Percentiles rank a stretch among this genome's conserved stretches.
These are phyloP conservation scores for Paraphaeosphaeria minitans DNA, from an alignment of 2,329 filamentous ascomycete species.

Conservation along the genomic window DNA sequence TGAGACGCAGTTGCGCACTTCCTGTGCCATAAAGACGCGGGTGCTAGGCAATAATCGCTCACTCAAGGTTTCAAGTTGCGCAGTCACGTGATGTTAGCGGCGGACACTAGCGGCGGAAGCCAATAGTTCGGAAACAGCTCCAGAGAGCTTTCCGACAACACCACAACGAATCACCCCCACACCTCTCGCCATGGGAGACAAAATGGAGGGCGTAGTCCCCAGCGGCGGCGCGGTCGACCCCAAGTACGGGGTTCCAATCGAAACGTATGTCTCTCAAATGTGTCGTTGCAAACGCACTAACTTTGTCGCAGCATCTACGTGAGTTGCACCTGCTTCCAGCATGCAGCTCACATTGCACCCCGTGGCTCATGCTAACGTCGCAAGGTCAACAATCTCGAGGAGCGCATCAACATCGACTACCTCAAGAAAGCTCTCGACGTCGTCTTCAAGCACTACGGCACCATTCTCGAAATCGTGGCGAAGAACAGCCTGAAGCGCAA, in stretches of 20 bases:
- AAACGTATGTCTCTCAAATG: constrained; percentile 37
- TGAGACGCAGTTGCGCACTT: no score
- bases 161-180: background rate
- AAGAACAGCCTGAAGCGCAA: constrained; percentile 91
- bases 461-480: constrained; percentile 80
- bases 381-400: constrained; percentile 81
- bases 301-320: constrained; percentile 42
- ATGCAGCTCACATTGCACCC: constrained; percentile 28
- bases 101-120: background rate
- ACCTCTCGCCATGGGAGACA: constrained; percentile 38
- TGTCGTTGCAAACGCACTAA: constrained; percentile 29
- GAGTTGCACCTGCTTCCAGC: constrained; percentile 25
- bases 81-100: background rate
- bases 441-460: constrained; percentile 89
- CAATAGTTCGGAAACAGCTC: constrained; percentile 8
- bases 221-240: constrained; percentile 30
- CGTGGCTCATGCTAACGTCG: constrained; percentile 27
- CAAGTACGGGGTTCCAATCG: constrained; percentile 43
- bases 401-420: constrained; percentile 81
- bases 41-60: no score
- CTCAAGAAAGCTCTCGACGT: constrained; percentile 74
- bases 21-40: background rate
- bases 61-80: background rate
- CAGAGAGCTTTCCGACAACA: constrained; percentile 9
- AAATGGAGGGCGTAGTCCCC: constrained; percentile 43